Base-by-base conservation (phyloP, 148 eudicot species). In the Drosera capensis region DNA sequence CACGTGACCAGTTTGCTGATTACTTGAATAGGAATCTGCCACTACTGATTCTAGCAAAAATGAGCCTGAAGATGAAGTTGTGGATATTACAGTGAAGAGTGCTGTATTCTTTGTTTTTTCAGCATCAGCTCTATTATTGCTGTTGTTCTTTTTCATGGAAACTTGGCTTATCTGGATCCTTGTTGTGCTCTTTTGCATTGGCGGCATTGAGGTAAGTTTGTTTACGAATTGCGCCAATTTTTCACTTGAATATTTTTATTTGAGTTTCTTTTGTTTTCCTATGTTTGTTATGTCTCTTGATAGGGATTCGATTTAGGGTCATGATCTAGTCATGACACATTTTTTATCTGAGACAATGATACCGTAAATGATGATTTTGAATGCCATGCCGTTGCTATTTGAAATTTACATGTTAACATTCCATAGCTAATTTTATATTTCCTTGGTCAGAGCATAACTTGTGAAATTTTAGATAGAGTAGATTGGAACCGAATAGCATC, bases 101-200 rank as follows among this genome's bases (percentile, higher is more conserved):
- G 95, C 97, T 37, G 48, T 90, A 24, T 43, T 80, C 40, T 90
- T 90, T 45, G 93, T 90, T 46, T 42, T 84, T 28, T 45, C 73
- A 44, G 95, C 97, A 59, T 90, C 97, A 26, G 70, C 71, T 18
- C 73, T 90, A 61, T 61, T 90, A 73, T 51, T 90, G 62, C 63
- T 90, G 37, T 80, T 90, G 8, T 90, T 68, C 61, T 59, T 71
- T 34, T 84, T 84, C 41, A 90, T 80, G 95, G 78, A 92, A 24
- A 49, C 83, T 18, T 83, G 84, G 95, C 75, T 90, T 57, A 70
- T 84, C 50, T 71, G 74, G 84, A 49, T 90, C 59, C 79, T 90
- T 48, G 78, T 90, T 45, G 59, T 78, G 35, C 68, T 90, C 63
- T 90, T 90, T 70, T 70, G 84, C 73, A 73, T 85, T 23, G 99